phyloP scores from a whole-genome alignment of 1,139 yeast genomes.

The Pichia sp. region DNA sequence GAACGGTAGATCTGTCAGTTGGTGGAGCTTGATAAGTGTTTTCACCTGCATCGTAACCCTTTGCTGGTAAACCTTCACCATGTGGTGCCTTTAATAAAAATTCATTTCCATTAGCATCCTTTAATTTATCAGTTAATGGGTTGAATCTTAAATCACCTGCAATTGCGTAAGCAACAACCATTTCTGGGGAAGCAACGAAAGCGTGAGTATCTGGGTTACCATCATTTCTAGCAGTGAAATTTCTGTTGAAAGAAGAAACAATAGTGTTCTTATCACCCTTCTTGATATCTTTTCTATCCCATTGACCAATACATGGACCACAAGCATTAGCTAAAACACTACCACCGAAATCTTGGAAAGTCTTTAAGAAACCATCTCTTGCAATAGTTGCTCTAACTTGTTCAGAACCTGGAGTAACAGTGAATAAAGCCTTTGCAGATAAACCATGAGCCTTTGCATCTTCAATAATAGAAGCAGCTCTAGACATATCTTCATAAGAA shows the following conservation, averaged over 20 bases:
- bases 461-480: slow-evolving; percentile 89
- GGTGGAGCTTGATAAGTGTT: slow-evolving; percentile 99
- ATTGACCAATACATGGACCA: slow-evolving; percentile 99
- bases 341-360: slow-evolving; percentile 92
- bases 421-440: slow-evolving; percentile 82
- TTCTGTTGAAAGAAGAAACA: slow-evolving; percentile 98
- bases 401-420: slow-evolving; percentile 98
- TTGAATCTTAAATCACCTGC: slow-evolving; percentile 98
- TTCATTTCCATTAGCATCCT: slow-evolving; percentile 92
- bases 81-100: slow-evolving; percentile 85
- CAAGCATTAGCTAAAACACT: slow-evolving; percentile 96
- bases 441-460: slow-evolving; percentile 91
- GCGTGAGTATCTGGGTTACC: slow-evolving; percentile 99
- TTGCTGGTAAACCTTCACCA: slow-evolving; percentile 89
- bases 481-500: slow-evolving; percentile 97
- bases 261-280: slow-evolving; percentile 98
- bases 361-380: slow-evolving; percentile 90
- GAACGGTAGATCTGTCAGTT: slow-evolving; percentile 68
- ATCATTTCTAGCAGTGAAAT: slow-evolving; percentile 97
- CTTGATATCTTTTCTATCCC: slow-evolving; percentile 97
- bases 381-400: slow-evolving; percentile 98
- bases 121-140: slow-evolving; percentile 93
- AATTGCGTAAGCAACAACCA: slow-evolving; percentile 92
- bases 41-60: slow-evolving; percentile 91
- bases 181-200: slow-evolving; percentile 96